Evolutionary conservation across 805 yeast genomes (phyloP).

Genomic region (Brettanomyces custersianus): DNA sequence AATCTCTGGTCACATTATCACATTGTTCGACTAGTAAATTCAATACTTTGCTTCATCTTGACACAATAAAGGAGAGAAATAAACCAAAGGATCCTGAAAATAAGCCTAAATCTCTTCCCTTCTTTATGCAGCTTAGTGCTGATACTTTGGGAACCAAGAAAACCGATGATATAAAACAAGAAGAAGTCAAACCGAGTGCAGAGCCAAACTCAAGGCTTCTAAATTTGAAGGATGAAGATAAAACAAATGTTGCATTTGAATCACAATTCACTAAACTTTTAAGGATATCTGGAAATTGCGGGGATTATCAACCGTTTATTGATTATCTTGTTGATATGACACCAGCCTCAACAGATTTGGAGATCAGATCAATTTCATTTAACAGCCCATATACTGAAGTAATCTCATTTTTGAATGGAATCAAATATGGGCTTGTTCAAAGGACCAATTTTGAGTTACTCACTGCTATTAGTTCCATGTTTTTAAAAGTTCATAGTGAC

Average conservation of each 20-base stretch:
- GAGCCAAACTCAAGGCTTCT: conserved; percentile 19
- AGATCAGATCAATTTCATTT: conserved; percentile 68
- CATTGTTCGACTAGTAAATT: conserved; percentile 70
- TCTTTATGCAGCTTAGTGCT: conserved; percentile 66
- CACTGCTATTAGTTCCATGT: conserved; percentile 71
- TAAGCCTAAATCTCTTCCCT: conserved; percentile 70
- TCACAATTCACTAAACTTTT: conserved; percentile 62
- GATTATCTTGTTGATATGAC: conserved; percentile 47
- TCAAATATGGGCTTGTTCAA: conserved; percentile 45
- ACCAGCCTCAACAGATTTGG: conserved; percentile 77
- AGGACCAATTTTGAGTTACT: conserved; percentile 66
- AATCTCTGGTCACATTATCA: conserved; percentile 62
- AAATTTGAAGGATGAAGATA: conserved; percentile 26
- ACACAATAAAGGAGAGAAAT: conserved; percentile 75
- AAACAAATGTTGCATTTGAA: conserved; percentile 43
- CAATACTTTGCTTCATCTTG: conserved; percentile 71
- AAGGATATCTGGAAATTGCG: conserved; percentile 37
- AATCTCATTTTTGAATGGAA: conserved; percentile 54
- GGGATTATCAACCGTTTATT: conserved; percentile 40
- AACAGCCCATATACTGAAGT: conserved; percentile 63
- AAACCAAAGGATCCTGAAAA: conserved; percentile 86
- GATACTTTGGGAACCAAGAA: conserved; percentile 35
- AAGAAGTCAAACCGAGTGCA: conserved; percentile 21
- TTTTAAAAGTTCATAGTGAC: conserved; percentile 78
- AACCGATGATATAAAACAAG: conserved; percentile 19